Percentiles rank a stretch among this genome's conserved stretches.
phyloP scores from a whole-genome alignment of 176 grass and related monocot genomes.

The Lolium multiflorum region DNA sequence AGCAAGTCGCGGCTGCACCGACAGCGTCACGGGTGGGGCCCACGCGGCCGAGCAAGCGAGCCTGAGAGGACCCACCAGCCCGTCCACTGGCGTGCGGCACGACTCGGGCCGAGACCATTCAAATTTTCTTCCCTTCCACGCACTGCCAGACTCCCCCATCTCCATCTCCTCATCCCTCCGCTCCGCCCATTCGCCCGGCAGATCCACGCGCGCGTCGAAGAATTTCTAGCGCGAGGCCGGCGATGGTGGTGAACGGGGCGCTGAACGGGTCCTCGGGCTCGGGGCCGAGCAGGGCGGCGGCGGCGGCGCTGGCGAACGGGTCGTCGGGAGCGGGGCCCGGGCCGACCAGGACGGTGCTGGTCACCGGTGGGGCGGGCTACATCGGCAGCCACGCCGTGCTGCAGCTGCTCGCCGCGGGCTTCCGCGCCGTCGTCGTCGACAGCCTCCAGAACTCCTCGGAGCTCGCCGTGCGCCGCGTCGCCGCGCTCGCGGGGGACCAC shows the following conservation, averaged over 20 bases:
- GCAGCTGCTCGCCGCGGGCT: conserved; percentile 71
- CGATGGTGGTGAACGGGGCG: conserved; percentile 14
- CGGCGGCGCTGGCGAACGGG: too few species aligned
- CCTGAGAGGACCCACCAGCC: background rate
- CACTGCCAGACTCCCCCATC: conserved; percentile 27
- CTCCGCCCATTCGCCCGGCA: background rate
- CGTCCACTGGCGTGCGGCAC: conserved; percentile 41
- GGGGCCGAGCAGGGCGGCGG: conserved; percentile 43
- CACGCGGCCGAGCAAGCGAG: conserved; percentile 3
- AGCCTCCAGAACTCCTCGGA: conserved; percentile 87
- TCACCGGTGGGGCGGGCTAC: conserved; percentile 91
- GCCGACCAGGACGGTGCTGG: conserved; percentile 65
- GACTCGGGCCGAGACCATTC: conserved; percentile 38
- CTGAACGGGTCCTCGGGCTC: conserved; percentile 25
- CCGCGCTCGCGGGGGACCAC: conserved; percentile 64
- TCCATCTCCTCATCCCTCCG: background rate
- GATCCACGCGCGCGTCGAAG: conserved; percentile 45
- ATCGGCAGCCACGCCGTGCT: conserved; percentile 97
- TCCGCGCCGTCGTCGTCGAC: conserved; percentile 74
- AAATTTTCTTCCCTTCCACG: conserved; percentile 46
- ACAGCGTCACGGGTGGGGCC: background rate
- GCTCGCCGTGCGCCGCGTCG: conserved; percentile 66
- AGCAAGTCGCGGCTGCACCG: background rate
- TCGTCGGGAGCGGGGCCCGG: too few species aligned
- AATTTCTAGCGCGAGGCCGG: background rate